These are phyloP conservation scores for Mortierella sp. DNA, from an alignment of 371 early-diverging fungal genomes.

Conservation along the genomic window DNA sequence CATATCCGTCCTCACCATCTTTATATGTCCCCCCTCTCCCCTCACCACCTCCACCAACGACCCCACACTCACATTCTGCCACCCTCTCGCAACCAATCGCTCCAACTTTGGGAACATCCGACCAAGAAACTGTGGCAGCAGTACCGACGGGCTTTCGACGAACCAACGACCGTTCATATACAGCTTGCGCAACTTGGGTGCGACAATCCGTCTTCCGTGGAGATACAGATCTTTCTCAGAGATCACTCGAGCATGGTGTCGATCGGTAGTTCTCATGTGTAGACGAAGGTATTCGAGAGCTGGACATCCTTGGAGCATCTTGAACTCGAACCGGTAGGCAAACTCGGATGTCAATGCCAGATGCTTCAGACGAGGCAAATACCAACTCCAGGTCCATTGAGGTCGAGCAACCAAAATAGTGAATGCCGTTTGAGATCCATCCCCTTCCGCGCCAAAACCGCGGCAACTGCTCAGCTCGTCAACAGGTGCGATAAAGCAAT, in stretches of 20 bases:
- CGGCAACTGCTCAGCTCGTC: neutral
- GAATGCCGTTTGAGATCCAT: neutral
- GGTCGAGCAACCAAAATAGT: neutral
- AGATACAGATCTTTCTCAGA: neutral
- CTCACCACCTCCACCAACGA: neutral
- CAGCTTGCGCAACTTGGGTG: neutral
- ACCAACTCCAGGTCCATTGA: neutral
- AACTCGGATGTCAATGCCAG: neutral
- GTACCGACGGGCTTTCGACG: neutral
- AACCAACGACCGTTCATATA: neutral
- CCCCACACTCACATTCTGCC: neutral
- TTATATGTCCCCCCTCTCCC: neutral
- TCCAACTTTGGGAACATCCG: neutral
- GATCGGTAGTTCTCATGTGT: neutral
- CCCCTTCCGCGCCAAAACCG: neutral
- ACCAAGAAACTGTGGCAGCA: neutral
- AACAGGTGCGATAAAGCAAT: neutral
- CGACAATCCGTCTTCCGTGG: neutral
- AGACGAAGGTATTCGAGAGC: neutral
- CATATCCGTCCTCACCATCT: neutral
- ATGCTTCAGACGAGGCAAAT: neutral
- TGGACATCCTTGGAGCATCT: neutral
- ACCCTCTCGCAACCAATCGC: neutral
- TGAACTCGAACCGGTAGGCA: neutral
- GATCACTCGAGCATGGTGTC: neutral